Conservation (phyloP, 495 filamentous ascomycete species). For the Penicillium paradoxum region DNA sequence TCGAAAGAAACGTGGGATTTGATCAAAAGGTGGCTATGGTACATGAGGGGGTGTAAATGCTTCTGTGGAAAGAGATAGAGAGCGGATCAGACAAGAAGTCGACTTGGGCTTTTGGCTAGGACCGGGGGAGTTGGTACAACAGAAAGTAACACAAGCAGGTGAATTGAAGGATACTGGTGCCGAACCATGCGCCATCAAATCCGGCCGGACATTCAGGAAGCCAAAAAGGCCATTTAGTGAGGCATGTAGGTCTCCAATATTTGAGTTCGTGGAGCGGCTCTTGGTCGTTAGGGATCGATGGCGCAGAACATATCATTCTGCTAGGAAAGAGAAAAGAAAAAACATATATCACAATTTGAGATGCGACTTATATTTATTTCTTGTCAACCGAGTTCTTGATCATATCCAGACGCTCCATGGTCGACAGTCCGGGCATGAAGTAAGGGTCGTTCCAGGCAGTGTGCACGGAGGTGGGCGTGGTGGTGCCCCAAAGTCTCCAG, state of each 20-base stretch:
- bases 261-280: not conserved
- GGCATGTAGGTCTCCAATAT: not conserved
- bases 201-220: not conserved
- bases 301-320: not conserved
- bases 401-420: constrained; percentile 31
- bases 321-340: not conserved
- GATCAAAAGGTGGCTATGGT: constrained; percentile 17
- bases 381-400: constrained; percentile 28
- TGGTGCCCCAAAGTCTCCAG: constrained; percentile 76
- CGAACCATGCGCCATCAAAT: not conserved
- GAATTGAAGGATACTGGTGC: not conserved
- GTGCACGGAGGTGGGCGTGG: constrained; percentile 54
- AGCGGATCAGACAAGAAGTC: not conserved
- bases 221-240: not conserved
- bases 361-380: constrained; percentile 12
- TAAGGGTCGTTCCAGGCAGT: constrained; percentile 31
- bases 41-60: constrained; percentile 22
- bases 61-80: not conserved
- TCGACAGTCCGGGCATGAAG: constrained; percentile 30
- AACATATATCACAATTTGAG: not conserved
- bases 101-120: not conserved
- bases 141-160: not conserved
- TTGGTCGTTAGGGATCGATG: not conserved
- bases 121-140: not conserved
- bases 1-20: not conserved